A percentile compares a stretch with the other conserved stretches of the same genome.
phyloP scores from a whole-genome alignment of 495 filamentous ascomycete species.

The Aspergillus bertholletiae region DNA sequence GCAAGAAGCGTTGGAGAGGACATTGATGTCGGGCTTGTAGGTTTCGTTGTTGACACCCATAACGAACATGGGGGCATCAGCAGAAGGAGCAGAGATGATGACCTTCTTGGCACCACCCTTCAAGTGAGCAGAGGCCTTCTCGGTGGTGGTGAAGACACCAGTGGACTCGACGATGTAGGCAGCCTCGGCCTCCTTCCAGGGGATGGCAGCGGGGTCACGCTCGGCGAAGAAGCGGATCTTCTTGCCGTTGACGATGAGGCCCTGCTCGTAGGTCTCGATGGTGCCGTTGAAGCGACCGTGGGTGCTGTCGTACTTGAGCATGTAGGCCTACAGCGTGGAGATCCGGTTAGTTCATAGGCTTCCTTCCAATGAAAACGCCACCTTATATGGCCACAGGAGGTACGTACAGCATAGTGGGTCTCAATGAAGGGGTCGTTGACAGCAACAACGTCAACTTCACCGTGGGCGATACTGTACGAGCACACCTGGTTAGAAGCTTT shows the following conservation, averaged over 20 bases:
- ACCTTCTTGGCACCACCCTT: slow-evolving; percentile 99
- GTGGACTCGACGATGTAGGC: slow-evolving; percentile 98
- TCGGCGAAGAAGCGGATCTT: slow-evolving; percentile 92
- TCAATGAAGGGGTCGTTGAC: slow-evolving; percentile 99
- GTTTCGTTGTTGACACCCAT: slow-evolving; percentile 96
- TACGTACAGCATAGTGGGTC: slow-evolving; percentile 90
- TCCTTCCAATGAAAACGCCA: neutral
- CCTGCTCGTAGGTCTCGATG: slow-evolving; percentile 66
- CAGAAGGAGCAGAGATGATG: slow-evolving; percentile 97
- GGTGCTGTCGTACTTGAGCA: slow-evolving; percentile 98
- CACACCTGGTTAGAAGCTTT: slow-evolving; percentile 21
- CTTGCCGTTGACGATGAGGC: slow-evolving; percentile 93
- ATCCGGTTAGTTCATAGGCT: slow-evolving; percentile 7
- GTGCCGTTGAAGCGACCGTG: slow-evolving; percentile 96
- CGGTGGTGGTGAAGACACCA: slow-evolving; percentile 98
- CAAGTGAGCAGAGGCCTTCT: slow-evolving; percentile 93
- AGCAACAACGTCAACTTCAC: slow-evolving; percentile 83
- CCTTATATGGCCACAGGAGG: neutral
- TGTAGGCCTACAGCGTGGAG: slow-evolving; percentile 69
- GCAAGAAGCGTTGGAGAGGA: slow-evolving; percentile 99
- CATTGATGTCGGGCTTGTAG: slow-evolving; percentile 83
- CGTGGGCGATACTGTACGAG: slow-evolving; percentile 71
- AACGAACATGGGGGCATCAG: slow-evolving; percentile 99
- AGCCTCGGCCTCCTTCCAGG: slow-evolving; percentile 84
- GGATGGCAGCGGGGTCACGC: slow-evolving; percentile 87